Evolutionary conservation across 2,329 filamentous ascomycete genomes (phyloP).

Genomic region (Stemphylium vesicarium): DNA sequence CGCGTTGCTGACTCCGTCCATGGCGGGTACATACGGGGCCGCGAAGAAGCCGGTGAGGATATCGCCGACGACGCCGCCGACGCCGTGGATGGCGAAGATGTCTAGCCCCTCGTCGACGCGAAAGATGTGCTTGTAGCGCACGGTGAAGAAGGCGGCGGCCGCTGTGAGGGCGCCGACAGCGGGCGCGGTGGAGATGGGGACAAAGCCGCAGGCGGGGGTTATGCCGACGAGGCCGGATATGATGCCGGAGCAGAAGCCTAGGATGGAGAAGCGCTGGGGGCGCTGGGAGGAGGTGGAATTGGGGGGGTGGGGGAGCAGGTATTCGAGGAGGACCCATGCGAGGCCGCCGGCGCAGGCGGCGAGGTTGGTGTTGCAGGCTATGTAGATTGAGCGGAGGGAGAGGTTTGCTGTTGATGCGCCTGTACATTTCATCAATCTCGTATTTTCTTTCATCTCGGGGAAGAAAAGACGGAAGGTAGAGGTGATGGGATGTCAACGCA

Average conservation of each 20-base stretch:
- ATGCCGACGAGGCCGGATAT: constrained; percentile 65
- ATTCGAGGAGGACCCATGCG: constrained; percentile 62
- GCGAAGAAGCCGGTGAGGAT: constrained; percentile 66
- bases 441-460: too few relatives aligned
- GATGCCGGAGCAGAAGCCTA: constrained; percentile 61
- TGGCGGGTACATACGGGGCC: constrained; percentile 55
- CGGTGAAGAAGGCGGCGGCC: constrained; percentile 55
- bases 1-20: constrained; percentile 58
- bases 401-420: constrained; percentile 56
- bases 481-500: constrained; percentile 32
- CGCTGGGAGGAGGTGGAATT: too few relatives aligned
- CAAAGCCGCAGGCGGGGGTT: constrained; percentile 63
- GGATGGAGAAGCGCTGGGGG: too few relatives aligned
- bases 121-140: constrained; percentile 58
- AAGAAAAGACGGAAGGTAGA: too few relatives aligned
- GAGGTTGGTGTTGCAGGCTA: constrained; percentile 65
- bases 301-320: too few relatives aligned
- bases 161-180: constrained; percentile 62
- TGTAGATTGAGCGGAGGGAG: constrained; percentile 60
- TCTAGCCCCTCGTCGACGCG: constrained; percentile 65
- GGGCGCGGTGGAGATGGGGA: constrained; percentile 59
- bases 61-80: constrained; percentile 65
- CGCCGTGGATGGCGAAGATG: constrained; percentile 65
- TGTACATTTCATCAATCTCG: constrained; percentile 3
- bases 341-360: constrained; percentile 62